Evolutionary conservation across 1,139 yeast species (phyloP), one percentile per base, ranked within the genome.

Genomic region (Yamadazyma oceani): DNA sequence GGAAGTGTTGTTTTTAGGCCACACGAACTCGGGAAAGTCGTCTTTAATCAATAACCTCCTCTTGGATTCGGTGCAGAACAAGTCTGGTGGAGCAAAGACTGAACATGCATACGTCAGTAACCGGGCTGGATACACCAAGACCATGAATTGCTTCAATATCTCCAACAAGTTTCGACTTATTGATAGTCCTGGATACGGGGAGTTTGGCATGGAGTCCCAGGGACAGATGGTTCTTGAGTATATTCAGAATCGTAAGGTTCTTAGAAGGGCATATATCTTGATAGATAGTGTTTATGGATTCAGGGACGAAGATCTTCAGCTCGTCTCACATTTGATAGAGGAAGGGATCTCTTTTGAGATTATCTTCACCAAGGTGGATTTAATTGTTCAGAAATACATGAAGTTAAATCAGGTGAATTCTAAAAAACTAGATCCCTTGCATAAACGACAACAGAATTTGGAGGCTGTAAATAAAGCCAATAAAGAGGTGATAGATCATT

Each of bases 171-270:
- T 88, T 33, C 64, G 88, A 41, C 53, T 88, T 6, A 75, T 88
- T 2, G 97, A 88, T 55, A 78, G 88, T 26, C 96, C 97, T 0
- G 97, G 97, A 0, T 88, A 88, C 54, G 97, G 97, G 2, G 67
- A 60, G 17, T 75, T 67, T 49, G 89, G 82, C 2, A 70, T 70
- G 17, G 55, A 53, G n/a, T 61, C 67, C 44, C 95, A 88, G 54
- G 96, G 96, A 1, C 62, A 74, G 36, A 69, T 82, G 33, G 84
- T 85, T 1, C 54, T 80, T 47, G 77, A 79, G 27, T 88, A 87
- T 51, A 59, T 88, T 8, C 57, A 61, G 17, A 63, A 72, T 13
- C 66, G 94, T 36, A 58, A 66, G 31, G 73, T 69, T 26, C 63
- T 89, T 21, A 63, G 75, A 26, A 69, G 80, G 42, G 82, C 80